Conservation (phyloP, 768 basidiomycete genomes). For the Harrya chromipes region DNA sequence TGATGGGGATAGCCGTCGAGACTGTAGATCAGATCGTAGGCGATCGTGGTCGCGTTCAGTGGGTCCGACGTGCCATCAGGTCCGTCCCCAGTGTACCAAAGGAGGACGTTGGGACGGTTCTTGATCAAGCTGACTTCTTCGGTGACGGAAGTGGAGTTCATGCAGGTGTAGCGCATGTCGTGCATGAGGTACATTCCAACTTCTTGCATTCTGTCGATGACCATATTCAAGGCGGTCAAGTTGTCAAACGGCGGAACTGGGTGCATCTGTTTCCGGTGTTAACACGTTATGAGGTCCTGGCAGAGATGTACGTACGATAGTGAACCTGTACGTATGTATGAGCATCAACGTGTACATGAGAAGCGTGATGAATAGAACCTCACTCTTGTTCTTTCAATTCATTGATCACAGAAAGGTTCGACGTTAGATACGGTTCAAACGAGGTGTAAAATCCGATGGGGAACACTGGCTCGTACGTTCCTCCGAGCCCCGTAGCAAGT, state of each 20-base stretch:
- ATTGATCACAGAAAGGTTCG: slow-evolving; percentile 26
- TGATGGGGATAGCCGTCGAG: slow-evolving; percentile 67
- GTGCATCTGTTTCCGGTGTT: slow-evolving; percentile 47
- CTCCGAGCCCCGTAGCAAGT: slow-evolving; percentile 48
- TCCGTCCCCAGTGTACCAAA: slow-evolving; percentile 76
- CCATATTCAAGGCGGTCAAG: slow-evolving; percentile 50
- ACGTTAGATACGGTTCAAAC: slow-evolving; percentile 32
- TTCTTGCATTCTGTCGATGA: slow-evolving; percentile 70
- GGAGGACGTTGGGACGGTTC: slow-evolving; percentile 60
- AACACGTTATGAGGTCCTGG: background rate
- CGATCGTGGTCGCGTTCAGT: slow-evolving; percentile 47
- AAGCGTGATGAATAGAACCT: background rate
- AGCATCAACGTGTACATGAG: background rate
- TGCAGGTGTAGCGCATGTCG: slow-evolving; percentile 75
- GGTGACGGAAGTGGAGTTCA: slow-evolving; percentile 57
- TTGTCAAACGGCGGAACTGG: slow-evolving; percentile 66
- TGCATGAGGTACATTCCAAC: slow-evolving; percentile 76
- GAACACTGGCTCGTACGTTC: slow-evolving; percentile 49
- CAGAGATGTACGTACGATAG: slow-evolving; percentile 31
- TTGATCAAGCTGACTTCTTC: slow-evolving; percentile 70
- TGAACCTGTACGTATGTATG: slow-evolving; percentile 8
- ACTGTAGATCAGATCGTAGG: slow-evolving; percentile 56
- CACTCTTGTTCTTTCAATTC: slow-evolving; percentile 33
- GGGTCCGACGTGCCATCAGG: slow-evolving; percentile 71
- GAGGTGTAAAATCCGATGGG: slow-evolving; percentile 45